These are phyloP conservation scores for Rhazya stricta DNA, from an alignment of 257 asterid genomes.

Conservation along the genomic window DNA sequence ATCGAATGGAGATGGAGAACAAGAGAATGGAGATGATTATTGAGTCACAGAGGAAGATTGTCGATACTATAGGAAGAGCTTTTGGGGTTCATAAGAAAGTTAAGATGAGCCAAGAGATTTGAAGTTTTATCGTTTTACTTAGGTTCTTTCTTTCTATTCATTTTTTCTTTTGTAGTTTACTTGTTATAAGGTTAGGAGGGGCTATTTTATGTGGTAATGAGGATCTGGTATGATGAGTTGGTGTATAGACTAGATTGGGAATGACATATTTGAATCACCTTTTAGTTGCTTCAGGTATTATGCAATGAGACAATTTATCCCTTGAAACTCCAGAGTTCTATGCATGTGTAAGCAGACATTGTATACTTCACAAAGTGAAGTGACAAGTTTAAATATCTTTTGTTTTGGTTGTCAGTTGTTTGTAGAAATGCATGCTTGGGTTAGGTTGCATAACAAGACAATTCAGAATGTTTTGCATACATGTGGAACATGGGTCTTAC, in stretches of 20 bases:
- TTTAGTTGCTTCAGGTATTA: not conserved
- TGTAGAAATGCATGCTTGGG: not conserved
- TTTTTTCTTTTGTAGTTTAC: not conserved
- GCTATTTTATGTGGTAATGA: not conserved
- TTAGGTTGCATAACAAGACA: not conserved
- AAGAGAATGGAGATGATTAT: slow-evolving; percentile 83
- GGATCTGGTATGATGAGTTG: slow-evolving; percentile 3
- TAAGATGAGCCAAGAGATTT: slow-evolving; percentile 42
- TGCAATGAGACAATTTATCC: not conserved
- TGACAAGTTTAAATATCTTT: not conserved
- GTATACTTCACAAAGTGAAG: not conserved
- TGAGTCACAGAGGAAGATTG: slow-evolving; percentile 65
- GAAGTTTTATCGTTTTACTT: slow-evolving; percentile 19
- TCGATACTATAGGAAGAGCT: slow-evolving; percentile 57
- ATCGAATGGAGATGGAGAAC: slow-evolving; percentile 75
- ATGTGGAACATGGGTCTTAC: too few species aligned
- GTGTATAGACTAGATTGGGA: slow-evolving; percentile 2
- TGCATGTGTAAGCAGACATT: not conserved
- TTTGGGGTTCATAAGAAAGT: slow-evolving; percentile 54
- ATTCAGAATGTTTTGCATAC: not conserved
- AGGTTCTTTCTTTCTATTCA: not conserved
- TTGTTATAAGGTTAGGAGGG: not conserved
- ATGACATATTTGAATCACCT: slow-evolving; percentile 7
- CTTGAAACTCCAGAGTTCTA: too few species aligned
- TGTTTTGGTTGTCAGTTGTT: not conserved